Evolutionary conservation across 106 monocot species (phyloP).

Genomic region (Iris macrosiphon): DNA sequence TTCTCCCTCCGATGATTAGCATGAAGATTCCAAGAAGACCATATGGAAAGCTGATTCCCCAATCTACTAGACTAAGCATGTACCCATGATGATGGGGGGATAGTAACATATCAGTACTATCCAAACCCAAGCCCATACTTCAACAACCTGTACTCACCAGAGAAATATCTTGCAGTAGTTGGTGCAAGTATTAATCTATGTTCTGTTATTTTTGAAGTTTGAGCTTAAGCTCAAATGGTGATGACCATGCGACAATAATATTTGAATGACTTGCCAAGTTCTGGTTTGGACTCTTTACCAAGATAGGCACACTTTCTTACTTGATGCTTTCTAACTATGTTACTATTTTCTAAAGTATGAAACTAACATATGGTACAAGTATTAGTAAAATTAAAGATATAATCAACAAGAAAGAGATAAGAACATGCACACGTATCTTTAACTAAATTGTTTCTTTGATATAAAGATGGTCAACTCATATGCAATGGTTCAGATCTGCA

Average conservation of each 20-base stretch:
- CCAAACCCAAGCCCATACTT: conserved; percentile 11
- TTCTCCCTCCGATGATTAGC: too few species aligned
- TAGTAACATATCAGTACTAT: conserved; percentile 15
- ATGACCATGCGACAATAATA: not conserved
- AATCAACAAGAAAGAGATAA: not conserved
- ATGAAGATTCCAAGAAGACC: too few species aligned
- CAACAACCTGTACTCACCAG: conserved; percentile 5
- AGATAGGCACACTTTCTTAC: not conserved
- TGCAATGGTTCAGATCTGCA: conserved; percentile 6
- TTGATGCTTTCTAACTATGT: not conserved
- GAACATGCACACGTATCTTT: conserved; percentile 1
- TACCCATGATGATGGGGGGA: conserved; percentile 5
- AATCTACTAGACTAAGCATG: too few species aligned
- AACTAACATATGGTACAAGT: not conserved
- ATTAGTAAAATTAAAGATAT: not conserved
- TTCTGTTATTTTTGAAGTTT: too few species aligned
- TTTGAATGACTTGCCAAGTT: not conserved
- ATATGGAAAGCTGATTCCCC: too few species aligned
- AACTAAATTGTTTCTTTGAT: not conserved
- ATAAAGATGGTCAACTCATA: conserved; percentile 14
- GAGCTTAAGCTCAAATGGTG: too few species aligned
- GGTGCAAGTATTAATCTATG: too few species aligned
- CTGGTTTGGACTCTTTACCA: not conserved
- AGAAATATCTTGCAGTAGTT: too few species aligned
- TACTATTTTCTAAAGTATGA: not conserved